Percentiles rank a stretch among this genome's conserved stretches.
Conservation (phyloP, 106 monocot genomes). For the Ottelia alismoides region DNA sequence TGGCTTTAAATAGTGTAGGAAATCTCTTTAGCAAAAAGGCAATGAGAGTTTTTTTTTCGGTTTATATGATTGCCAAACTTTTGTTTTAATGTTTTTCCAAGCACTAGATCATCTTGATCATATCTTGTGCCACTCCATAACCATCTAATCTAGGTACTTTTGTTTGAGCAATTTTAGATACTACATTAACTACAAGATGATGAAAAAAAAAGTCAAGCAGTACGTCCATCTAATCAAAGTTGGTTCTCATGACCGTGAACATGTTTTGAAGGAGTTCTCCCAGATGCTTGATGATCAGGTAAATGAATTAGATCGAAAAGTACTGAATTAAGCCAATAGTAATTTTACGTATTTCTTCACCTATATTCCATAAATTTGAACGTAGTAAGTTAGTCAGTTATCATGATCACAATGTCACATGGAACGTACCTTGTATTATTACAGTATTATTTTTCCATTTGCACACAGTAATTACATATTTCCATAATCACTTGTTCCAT, state of each 20-base stretch:
- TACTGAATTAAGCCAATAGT: no score
- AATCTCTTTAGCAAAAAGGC: no score
- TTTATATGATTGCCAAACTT: neutral
- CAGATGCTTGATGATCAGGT: constrained; percentile 95
- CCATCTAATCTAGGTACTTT: no score
- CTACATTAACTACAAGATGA: constrained; percentile 95
- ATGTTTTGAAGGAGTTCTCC: constrained; percentile 88
- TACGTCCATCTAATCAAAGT: constrained; percentile 47
- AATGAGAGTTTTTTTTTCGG: neutral
- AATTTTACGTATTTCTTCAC: no score
- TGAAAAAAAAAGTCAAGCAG: constrained; percentile 94
- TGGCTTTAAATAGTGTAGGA: no score
- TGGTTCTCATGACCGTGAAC: constrained; percentile 42
- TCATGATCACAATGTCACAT: no score
- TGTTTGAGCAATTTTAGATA: constrained; percentile 31
- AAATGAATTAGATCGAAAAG: neutral
- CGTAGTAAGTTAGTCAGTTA: no score
- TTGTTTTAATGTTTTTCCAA: neutral
- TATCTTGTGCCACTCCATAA: neutral
- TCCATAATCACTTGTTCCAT: no score
- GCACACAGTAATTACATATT: no score
- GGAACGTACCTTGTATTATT: no score
- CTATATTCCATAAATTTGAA: no score
- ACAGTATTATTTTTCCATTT: no score
- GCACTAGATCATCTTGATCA: neutral